phyloP scores from a whole-genome alignment of 441 rosid genomes.

The Populus hybrid region DNA sequence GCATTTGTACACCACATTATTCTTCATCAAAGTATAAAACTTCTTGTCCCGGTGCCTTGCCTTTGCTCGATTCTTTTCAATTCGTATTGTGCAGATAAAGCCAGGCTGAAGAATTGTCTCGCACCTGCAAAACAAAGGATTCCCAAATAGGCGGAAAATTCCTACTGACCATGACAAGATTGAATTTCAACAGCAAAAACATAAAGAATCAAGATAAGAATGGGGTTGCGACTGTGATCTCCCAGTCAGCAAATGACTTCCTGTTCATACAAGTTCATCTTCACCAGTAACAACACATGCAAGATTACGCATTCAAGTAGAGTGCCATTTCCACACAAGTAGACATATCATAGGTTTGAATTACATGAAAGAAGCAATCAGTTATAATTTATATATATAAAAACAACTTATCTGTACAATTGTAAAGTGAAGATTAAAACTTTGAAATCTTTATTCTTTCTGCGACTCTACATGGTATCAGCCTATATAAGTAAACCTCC shows the following conservation, averaged over 20 bases:
- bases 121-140: constrained; percentile 38
- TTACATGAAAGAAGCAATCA: too few relatives aligned
- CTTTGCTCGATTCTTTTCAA: constrained; percentile 41
- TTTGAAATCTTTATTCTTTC: too few relatives aligned
- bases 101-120: constrained; percentile 71
- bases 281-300: not conserved
- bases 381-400: too few relatives aligned
- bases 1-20: constrained; percentile 62
- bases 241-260: not conserved
- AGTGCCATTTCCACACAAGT: not conserved
- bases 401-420: too few relatives aligned
- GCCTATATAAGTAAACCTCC: too few relatives aligned
- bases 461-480: too few relatives aligned
- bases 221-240: not conserved
- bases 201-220: not conserved
- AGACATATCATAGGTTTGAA: not conserved
- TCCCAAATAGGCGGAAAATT: not conserved
- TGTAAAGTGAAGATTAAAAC: too few relatives aligned
- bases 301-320: not conserved
- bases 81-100: constrained; percentile 57
- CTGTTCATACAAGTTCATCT: not conserved
- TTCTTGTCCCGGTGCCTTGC: constrained; percentile 26
- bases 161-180: not conserved
- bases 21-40: constrained; percentile 30
- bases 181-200: not conserved